phyloP scores from a whole-genome alignment of 345 rosid species.

The Linum lewisii region DNA sequence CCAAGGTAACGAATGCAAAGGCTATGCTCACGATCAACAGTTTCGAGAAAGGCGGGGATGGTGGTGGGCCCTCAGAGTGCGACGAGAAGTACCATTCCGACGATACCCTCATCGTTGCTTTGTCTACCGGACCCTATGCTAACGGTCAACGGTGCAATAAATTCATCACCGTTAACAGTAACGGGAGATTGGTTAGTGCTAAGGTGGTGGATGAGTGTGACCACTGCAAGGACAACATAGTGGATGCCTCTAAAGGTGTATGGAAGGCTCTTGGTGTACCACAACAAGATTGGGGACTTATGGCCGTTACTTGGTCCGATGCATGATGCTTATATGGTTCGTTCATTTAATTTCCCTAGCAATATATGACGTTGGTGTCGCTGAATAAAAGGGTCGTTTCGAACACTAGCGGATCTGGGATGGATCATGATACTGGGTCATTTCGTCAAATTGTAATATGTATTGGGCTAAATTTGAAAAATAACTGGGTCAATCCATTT shows the following conservation, averaged over 20 bases:
- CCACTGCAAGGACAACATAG: not conserved
- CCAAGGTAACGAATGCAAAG: no score
- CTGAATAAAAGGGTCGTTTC: no score
- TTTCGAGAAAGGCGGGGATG: no score
- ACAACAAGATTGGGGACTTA: not conserved
- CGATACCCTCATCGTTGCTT: not conserved
- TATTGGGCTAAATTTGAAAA: no score
- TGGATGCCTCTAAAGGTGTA: not conserved
- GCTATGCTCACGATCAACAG: no score
- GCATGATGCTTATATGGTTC: not conserved
- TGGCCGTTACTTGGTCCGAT: not conserved
- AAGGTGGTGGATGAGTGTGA: constrained; percentile 1
- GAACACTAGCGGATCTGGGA: no score
- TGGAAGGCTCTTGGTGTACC: not conserved
- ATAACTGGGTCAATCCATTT: no score
- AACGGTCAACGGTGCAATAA: not conserved
- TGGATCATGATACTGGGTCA: no score
- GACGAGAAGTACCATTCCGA: not conserved
- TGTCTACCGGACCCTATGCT: not conserved
- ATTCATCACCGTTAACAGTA: not conserved
- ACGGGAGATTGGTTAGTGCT: not conserved
- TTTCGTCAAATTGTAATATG: no score
- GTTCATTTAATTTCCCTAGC: no score
- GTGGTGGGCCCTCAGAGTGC: no score
- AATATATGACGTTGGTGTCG: not conserved